Percentiles rank a stretch among this genome's conserved stretches.
Conservation (phyloP, 2,329 filamentous ascomycete genomes). For the Peltaster fructicola region DNA sequence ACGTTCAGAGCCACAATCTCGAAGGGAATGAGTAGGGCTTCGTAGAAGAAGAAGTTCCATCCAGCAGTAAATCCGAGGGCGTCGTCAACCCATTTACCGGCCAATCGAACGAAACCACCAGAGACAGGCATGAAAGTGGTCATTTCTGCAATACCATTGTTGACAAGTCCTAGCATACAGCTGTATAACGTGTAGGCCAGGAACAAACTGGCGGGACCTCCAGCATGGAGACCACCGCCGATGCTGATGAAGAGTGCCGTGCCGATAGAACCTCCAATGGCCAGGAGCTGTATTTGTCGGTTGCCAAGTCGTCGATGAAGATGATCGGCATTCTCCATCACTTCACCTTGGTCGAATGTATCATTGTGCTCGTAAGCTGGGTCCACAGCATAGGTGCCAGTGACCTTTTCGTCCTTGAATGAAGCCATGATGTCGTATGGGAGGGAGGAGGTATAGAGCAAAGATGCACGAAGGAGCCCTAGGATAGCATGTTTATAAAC, state of each 20-base stretch:
- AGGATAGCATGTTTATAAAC: too few species aligned
- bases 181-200: slow-evolving; percentile 41
- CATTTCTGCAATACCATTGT: slow-evolving; percentile 51
- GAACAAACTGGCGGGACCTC: slow-evolving; percentile 36
- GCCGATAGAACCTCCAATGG: slow-evolving; percentile 19
- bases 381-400: slow-evolving; percentile 2
- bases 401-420: too few species aligned
- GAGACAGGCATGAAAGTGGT: slow-evolving; percentile 42
- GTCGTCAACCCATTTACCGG: slow-evolving; percentile 49
- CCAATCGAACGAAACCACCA: slow-evolving; percentile 46
- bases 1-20: slow-evolving; percentile 31
- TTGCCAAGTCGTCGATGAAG: slow-evolving; percentile 17
- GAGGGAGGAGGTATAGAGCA: too few species aligned
- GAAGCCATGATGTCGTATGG: too few species aligned
- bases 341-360: slow-evolving; percentile 4
- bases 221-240: slow-evolving; percentile 35
- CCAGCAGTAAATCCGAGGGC: slow-evolving; percentile 39
- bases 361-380: slow-evolving; percentile 3
- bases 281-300: slow-evolving; percentile 20
- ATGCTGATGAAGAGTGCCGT: slow-evolving; percentile 28
- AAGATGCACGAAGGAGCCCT: too few species aligned
- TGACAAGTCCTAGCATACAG: slow-evolving; percentile 40
- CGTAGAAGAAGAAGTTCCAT: slow-evolving; percentile 36
- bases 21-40: slow-evolving; percentile 33
- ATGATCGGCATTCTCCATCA: slow-evolving; percentile 13